These are phyloP conservation scores for Coniochaeta prunicola DNA, from an alignment of 2,329 filamentous ascomycete genomes.

Conservation along the genomic window DNA sequence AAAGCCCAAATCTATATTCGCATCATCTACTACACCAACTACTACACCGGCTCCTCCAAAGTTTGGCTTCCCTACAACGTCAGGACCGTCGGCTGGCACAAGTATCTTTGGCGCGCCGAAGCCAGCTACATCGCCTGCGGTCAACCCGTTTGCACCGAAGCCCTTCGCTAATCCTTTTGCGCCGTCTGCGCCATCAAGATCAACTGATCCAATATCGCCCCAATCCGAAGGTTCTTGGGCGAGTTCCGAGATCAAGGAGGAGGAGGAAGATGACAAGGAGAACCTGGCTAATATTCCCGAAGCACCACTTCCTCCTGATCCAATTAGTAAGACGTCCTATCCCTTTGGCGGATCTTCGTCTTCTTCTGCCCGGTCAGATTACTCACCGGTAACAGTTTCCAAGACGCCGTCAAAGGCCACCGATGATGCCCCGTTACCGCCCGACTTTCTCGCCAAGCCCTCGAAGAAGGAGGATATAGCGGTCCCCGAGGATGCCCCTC, in stretches of 20 bases:
- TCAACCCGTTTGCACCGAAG: background rate
- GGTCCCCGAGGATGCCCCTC: conserved; percentile 16
- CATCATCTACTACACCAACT: conserved; percentile 39
- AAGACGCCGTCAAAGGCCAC: conserved; percentile 15
- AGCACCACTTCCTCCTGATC: conserved; percentile 45
- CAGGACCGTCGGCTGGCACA: conserved; percentile 18
- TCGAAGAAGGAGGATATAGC: conserved; percentile 5
- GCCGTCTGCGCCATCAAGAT: background rate
- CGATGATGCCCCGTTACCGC: conserved; percentile 22
- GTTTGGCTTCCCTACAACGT: conserved; percentile 30
- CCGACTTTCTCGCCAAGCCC: conserved; percentile 26
- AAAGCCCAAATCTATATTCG: conserved; percentile 27
- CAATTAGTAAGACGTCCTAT: conserved; percentile 45
- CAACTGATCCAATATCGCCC: conserved; percentile 11
- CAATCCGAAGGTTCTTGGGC: background rate
- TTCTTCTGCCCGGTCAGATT: conserved; percentile 38
- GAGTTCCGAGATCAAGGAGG: conserved; percentile 10
- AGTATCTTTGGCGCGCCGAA: conserved; percentile 15
- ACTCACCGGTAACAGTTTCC: conserved; percentile 20
- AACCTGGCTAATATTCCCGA: conserved; percentile 19
- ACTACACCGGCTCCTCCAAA: conserved; percentile 42
- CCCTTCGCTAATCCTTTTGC: conserved; percentile 7
- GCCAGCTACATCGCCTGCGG: conserved; percentile 1
- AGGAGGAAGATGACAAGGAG: conserved; percentile 26
- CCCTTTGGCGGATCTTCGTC: conserved; percentile 43